A percentile compares a stretch with the other conserved stretches of the same genome.
These are phyloP conservation scores for Ophiostoma ulmi DNA, from an alignment of 2,329 filamentous ascomycete species.

Conservation along the genomic window DNA sequence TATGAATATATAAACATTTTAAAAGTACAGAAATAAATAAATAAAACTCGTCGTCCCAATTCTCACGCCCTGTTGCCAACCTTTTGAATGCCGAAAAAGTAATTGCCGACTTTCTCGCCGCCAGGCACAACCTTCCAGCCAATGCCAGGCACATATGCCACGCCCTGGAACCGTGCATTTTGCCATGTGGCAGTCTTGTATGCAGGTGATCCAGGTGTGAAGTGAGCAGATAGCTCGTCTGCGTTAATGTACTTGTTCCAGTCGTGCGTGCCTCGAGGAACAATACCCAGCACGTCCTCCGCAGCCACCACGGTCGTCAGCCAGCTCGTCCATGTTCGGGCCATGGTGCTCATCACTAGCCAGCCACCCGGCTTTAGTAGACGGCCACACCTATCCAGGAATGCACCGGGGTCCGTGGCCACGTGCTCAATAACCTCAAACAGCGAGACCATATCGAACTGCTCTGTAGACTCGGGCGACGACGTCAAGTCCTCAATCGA, in stretches of 20 bases:
- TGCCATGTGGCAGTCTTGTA: constrained; percentile 44
- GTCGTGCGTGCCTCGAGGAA: constrained; percentile 89
- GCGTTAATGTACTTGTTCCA: constrained; percentile 96
- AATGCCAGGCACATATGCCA: constrained; percentile 82
- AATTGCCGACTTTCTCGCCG: constrained; percentile 85
- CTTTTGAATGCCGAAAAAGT: constrained; percentile 80
- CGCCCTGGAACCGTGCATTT: constrained; percentile 62
- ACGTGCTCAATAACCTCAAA: constrained; percentile 98
- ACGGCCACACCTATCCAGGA: constrained; percentile 64
- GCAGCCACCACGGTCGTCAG: constrained; percentile 88
- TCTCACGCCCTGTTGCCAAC: constrained; percentile 15
- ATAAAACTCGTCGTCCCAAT: no score
- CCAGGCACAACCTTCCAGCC: constrained; percentile 82
- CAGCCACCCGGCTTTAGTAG: constrained; percentile 88
- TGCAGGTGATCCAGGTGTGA: constrained; percentile 34
- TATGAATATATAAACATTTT: background rate
- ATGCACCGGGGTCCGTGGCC: constrained; percentile 60
- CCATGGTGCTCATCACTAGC: constrained; percentile 89
- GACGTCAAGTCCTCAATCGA: constrained; percentile 63
- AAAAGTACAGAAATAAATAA: no score
- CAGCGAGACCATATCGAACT: constrained; percentile 74
- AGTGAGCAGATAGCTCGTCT: constrained; percentile 61
- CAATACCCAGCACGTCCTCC: constrained; percentile 80
- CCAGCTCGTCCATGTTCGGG: constrained; percentile 83
- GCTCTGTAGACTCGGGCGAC: background rate